Percentiles rank a stretch among this genome's conserved stretches.
Conservation (phyloP, 139 green algal genomes). For the Medakamo hakoo region DNA sequence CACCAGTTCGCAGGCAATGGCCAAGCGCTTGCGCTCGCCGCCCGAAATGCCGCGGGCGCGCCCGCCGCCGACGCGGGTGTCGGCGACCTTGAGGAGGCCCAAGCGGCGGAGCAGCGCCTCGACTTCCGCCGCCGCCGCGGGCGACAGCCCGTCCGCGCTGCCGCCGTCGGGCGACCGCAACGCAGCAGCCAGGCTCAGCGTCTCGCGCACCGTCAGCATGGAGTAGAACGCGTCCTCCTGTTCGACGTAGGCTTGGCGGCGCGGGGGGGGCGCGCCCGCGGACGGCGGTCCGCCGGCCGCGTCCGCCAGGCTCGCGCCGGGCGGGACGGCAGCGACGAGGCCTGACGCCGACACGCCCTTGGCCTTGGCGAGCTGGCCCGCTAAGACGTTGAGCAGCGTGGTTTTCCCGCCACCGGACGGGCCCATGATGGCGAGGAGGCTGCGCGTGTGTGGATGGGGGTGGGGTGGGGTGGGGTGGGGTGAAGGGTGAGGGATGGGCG, state of each 20-base stretch:
- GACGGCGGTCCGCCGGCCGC: slow-evolving; percentile 26
- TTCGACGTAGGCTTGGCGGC: slow-evolving; percentile 57
- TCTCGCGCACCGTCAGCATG: slow-evolving; percentile 55
- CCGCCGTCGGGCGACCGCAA: slow-evolving; percentile 22
- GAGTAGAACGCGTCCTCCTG: slow-evolving; percentile 91
- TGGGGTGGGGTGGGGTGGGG: background rate
- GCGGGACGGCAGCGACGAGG: no score
- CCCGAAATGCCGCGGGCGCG: slow-evolving; percentile 40
- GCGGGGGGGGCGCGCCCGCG: background rate
- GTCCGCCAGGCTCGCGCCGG: background rate
- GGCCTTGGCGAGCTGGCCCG: slow-evolving; percentile 39
- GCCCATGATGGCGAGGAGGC: slow-evolving; percentile 35
- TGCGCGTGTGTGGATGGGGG: background rate
- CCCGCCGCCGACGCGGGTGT: slow-evolving; percentile 49
- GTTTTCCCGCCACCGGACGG: slow-evolving; percentile 43
- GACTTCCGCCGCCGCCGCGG: slow-evolving; percentile 18
- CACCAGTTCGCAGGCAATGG: slow-evolving; percentile 75
- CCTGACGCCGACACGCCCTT: slow-evolving; percentile 22
- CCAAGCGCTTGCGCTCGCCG: slow-evolving; percentile 76
- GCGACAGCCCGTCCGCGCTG: slow-evolving; percentile 16
- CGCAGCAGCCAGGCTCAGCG: slow-evolving; percentile 53
- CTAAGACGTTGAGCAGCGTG: slow-evolving; percentile 53
- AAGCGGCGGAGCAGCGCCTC: slow-evolving; percentile 47
- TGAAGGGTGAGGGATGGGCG: background rate
- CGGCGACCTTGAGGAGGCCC: slow-evolving; percentile 46